Base-by-base conservation (phyloP, 306 rosid genomes). In the Crotalaria pallida region DNA sequence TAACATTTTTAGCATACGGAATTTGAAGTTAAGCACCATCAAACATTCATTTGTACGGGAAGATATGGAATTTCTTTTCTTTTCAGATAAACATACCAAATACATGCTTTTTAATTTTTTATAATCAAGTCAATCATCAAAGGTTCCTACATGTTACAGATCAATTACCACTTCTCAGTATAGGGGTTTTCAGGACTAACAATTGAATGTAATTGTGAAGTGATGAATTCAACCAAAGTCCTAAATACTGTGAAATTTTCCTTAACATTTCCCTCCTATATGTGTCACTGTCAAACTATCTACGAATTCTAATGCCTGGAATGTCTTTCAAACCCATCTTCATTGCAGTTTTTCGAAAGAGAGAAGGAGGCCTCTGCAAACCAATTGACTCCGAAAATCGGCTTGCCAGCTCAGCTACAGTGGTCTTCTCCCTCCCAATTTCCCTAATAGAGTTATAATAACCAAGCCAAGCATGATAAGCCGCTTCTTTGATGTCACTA, bases 241-340 rank as follows among this genome's bases (percentile, higher is more conserved):
- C 13, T 10, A 50, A 29, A 72, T 31, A 27, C 5, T 27, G 0
- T 27, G 31, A 22, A 22, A 34, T 31, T 34, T 3, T 40, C 53
- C 36, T 31, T 0, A 5, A 24, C 4, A 21, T 27, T 12, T 34
- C 48, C 27, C 8, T 34, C 48, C 38, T 10, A 45, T 27, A 12
- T 17, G 22, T 26, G 22, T 56, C 36, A 31, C 36, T 31, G 36
- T 1, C 21, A 10, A 60, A 44, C 79, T 79, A 87, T 79, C 80
- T 81, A 21, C 89, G 92, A n/a, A 88, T 82, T 83, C 86, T 87
- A 27, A 91, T 86, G 72, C 99, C 96, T 9, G 96, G 91, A 77
- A 94, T 91, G 63, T 83, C 96, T 79, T 82, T 94, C 85, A 94
- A 82, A 48, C 97, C 97, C 99, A 94, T 94, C 76, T 84, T 94